Conservation (phyloP, 257 asterid species). For the Solanum chaucha region DNA sequence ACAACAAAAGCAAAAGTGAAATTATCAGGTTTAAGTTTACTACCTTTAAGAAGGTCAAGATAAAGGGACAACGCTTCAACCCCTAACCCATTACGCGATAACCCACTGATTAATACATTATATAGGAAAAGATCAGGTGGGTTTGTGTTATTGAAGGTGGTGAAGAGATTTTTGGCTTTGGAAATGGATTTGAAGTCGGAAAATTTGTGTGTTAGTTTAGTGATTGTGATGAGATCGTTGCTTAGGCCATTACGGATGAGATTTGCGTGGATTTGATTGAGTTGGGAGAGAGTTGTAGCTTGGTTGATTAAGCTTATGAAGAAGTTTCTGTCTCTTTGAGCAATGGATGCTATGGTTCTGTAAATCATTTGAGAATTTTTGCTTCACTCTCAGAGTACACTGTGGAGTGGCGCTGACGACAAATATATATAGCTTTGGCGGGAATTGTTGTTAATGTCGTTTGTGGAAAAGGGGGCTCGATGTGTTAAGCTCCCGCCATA, state of each 20-base stretch:
- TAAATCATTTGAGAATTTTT: conserved; percentile 4
- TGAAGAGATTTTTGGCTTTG: conserved; percentile 56
- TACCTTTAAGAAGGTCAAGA: conserved; percentile 26
- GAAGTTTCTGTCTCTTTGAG: conserved; percentile 34
- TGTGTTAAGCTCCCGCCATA: background rate
- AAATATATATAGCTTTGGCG: background rate
- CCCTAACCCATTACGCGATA: conserved; percentile 29
- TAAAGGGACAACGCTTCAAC: conserved; percentile 39
- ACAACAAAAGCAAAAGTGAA: conserved; percentile 55
- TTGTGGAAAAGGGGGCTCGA: background rate
- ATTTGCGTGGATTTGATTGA: conserved; percentile 62
- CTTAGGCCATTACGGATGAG: conserved; percentile 39
- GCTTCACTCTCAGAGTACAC: background rate
- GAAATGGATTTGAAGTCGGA: conserved; percentile 42
- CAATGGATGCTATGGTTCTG: conserved; percentile 26
- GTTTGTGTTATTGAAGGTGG: conserved; percentile 5
- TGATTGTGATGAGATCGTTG: conserved; percentile 35
- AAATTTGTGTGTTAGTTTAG: conserved; percentile 61
- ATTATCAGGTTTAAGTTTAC: conserved; percentile 53
- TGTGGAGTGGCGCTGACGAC: background rate
- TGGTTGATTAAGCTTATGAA: conserved; percentile 40
- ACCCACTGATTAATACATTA: conserved; percentile 74
- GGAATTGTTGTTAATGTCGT: background rate
- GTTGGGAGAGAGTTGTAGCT: conserved; percentile 32
- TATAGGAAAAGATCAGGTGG: conserved; percentile 73